phyloP scores from a whole-genome alignment of 352 stramenopile genomes.

The Pythium utonaiense region DNA sequence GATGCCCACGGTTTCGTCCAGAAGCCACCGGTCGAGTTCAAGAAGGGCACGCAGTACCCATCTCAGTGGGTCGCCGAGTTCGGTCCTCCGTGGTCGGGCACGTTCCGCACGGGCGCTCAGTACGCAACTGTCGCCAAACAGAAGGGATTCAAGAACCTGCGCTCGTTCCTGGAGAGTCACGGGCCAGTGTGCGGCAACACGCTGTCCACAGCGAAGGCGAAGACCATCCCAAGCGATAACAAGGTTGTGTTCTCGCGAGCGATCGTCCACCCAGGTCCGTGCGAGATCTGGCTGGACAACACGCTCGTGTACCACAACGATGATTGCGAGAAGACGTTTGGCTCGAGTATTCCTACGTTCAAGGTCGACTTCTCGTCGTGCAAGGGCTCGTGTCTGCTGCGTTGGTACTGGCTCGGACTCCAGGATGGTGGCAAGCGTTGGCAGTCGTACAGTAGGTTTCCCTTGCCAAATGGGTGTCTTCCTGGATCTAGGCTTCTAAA shows the following conservation, averaged over 20 bases:
- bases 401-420: conserved; percentile 23
- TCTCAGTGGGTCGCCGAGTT: conserved; percentile 13
- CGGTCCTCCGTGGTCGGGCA: conserved; percentile 3
- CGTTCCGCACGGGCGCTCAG: conserved; percentile 8
- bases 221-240: conserved; percentile 12
- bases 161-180: conserved; percentile 20
- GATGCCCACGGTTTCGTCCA: no score
- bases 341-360: background rate
- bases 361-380: conserved; percentile 14
- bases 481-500: no score
- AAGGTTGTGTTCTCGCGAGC: conserved; percentile 5
- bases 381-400: conserved; percentile 11
- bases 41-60: background rate
- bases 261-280: conserved; percentile 6
- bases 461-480: no score
- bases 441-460: conserved; percentile 11
- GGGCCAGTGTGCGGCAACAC: conserved; percentile 13
- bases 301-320: conserved; percentile 10
- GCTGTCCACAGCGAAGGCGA: conserved; percentile 6
- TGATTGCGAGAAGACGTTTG: conserved; percentile 13
- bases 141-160: conserved; percentile 13
- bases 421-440: conserved; percentile 13
- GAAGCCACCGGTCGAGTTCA: conserved; percentile 12
- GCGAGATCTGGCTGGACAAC: conserved; percentile 16
- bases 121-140: conserved; percentile 5